Conservation (phyloP, 1,139 yeast species). For the Suhomyces wounanorum region DNA sequence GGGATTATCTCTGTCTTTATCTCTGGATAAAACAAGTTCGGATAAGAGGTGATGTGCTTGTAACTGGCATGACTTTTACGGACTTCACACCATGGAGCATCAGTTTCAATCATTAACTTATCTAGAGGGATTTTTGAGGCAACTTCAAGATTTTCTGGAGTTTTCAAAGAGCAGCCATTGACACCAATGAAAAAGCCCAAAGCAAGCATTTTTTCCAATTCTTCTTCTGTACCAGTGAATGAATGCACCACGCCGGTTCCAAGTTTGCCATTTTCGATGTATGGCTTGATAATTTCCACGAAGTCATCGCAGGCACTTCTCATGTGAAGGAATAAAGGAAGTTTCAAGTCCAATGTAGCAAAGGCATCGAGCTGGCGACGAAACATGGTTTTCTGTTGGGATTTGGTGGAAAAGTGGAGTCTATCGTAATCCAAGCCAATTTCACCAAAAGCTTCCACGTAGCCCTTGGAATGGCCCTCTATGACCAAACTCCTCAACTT, state of each 20-base stretch:
- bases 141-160: conserved; percentile 69
- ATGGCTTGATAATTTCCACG: conserved; percentile 58
- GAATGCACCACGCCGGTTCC: conserved; percentile 74
- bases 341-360: conserved; percentile 43
- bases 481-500: conserved; percentile 52
- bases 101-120: conserved; percentile 81
- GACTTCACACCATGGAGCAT: conserved; percentile 98
- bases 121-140: conserved; percentile 67
- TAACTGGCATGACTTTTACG: conserved; percentile 80
- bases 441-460: conserved; percentile 83
- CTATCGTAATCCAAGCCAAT: conserved; percentile 94
- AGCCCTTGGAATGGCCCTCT: conserved; percentile 51
- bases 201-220: conserved; percentile 51
- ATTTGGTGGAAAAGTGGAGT: conserved; percentile 68
- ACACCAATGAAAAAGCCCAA: conserved; percentile 75
- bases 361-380: conserved; percentile 69
- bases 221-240: conserved; percentile 81
- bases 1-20: conserved; percentile 11
- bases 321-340: conserved; percentile 89
- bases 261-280: conserved; percentile 44
- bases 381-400: conserved; percentile 69
- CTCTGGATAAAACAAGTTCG: conserved; percentile 57
- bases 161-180: conserved; percentile 90
- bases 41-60: conserved; percentile 53
- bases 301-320: conserved; percentile 88